Conservation (phyloP, 805 yeast genomes). For the Starmerella potacharoeniae region DNA sequence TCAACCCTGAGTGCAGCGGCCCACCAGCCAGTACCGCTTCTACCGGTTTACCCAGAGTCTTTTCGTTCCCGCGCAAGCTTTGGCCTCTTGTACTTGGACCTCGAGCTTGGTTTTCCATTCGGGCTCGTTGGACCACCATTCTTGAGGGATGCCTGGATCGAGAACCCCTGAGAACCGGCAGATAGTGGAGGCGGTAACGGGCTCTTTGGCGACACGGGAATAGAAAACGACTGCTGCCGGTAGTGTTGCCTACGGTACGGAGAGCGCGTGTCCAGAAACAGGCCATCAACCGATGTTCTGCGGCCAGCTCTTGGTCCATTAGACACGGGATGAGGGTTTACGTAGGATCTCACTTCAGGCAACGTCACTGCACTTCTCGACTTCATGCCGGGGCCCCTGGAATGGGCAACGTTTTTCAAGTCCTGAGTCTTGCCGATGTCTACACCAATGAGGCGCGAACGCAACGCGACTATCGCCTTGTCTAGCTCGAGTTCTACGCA, state of each 20-base stretch:
- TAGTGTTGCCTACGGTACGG: not conserved
- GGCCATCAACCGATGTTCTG: not conserved
- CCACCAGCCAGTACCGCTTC: no score
- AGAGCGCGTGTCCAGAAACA: not conserved
- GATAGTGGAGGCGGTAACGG: not conserved
- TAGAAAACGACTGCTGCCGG: not conserved
- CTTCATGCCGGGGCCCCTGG: not conserved
- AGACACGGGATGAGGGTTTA: not conserved
- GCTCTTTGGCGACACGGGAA: not conserved
- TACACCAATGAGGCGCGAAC: slow-evolving; percentile 30
- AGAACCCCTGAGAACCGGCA: no score
- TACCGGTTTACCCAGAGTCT: not conserved
- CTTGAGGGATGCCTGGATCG: not conserved
- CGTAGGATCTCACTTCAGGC: not conserved
- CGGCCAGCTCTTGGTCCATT: not conserved
- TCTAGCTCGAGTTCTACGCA: slow-evolving; percentile 82
- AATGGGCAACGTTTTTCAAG: not conserved
- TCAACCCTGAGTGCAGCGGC: no score
- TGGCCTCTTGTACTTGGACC: not conserved
- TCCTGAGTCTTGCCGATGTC: not conserved
- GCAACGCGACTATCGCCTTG: slow-evolving; percentile 54
- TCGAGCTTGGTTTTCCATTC: not conserved
- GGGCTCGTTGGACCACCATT: not conserved
- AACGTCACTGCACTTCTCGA: not conserved
- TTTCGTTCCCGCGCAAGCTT: not conserved